Evolutionary conservation across 2,329 filamentous ascomycete genomes (phyloP).

Genomic region (Xylaria sp.): DNA sequence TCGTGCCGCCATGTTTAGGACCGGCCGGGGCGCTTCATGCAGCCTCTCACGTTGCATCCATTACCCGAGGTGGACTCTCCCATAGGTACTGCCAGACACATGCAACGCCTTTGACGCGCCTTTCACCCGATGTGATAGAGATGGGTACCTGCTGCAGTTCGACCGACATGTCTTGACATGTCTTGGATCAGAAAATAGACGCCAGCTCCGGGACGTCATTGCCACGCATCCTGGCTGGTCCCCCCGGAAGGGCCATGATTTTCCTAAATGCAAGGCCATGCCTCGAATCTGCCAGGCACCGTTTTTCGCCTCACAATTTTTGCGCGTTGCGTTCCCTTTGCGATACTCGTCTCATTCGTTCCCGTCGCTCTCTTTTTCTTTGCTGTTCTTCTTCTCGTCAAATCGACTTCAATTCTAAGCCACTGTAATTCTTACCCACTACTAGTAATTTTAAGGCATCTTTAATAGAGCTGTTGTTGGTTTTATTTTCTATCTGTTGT

Average conservation of each 20-base stretch:
- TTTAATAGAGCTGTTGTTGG: conserved; percentile 26
- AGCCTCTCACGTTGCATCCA: conserved; percentile 1
- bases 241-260: conserved; percentile 12
- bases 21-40: conserved; percentile 1
- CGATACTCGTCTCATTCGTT: conserved; percentile 20
- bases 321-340: conserved; percentile 17
- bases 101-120: conserved; percentile 8
- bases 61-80: conserved; percentile 1
- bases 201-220: conserved; percentile 10
- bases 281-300: conserved; percentile 23
- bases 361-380: background rate
- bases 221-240: conserved; percentile 5
- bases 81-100: background rate
- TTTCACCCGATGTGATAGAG: conserved; percentile 16
- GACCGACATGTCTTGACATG: conserved; percentile 8
- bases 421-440: conserved; percentile 23
- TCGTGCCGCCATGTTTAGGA: conserved; percentile 9
- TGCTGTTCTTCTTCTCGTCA: conserved; percentile 9
- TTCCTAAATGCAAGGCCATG: conserved; percentile 22
- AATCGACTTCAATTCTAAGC: conserved; percentile 21
- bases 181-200: conserved; percentile 9
- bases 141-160: conserved; percentile 20
- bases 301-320: conserved; percentile 10
- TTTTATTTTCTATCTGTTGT: conserved; percentile 7
- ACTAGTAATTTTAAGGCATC: conserved; percentile 23